A percentile compares a stretch with the other conserved stretches of the same genome.
Evolutionary conservation across 2,329 filamentous ascomycete species (phyloP).

Genomic region (Aspergillus fumigatiaffinis): DNA sequence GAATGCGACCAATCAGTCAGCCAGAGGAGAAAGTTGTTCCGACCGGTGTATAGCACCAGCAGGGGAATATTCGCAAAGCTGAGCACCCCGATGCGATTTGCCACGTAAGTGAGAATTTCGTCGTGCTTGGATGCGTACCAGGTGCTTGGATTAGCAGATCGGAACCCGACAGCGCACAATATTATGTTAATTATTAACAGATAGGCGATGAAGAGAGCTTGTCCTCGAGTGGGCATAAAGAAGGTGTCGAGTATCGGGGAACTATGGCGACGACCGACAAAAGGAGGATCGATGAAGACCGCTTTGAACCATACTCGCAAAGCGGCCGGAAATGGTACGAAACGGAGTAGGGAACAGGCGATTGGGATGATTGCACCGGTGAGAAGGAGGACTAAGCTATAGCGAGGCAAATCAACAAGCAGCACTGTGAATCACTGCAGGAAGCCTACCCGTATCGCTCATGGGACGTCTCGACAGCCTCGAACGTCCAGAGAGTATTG

Average conservation of each 20-base stretch:
- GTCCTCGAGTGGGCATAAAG: conserved; percentile 1
- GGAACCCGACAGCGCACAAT: neutral
- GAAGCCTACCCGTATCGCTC: neutral
- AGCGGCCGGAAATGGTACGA: neutral
- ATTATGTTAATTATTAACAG: neutral
- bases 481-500: neutral
- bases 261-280: neutral
- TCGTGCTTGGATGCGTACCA: conserved; percentile 13
- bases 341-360: neutral
- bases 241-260: neutral
- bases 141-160: neutral
- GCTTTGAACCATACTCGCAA: neutral
- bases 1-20: conserved; percentile 37
- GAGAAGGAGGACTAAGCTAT: neutral
- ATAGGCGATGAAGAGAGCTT: conserved; percentile 1
- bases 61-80: conserved; percentile 28
- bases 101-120: conserved; percentile 27
- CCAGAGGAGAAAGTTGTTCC: conserved; percentile 39
- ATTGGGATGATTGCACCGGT: neutral
- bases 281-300: neutral
- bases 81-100: conserved; percentile 27
- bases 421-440: no score
- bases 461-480: neutral
- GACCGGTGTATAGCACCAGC: conserved; percentile 31
- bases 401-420: neutral